A percentile compares a stretch with the other conserved stretches of the same genome.
These are phyloP conservation scores for Candida patagonica DNA, from an alignment of 805 yeast genomes.

Conservation along the genomic window DNA sequence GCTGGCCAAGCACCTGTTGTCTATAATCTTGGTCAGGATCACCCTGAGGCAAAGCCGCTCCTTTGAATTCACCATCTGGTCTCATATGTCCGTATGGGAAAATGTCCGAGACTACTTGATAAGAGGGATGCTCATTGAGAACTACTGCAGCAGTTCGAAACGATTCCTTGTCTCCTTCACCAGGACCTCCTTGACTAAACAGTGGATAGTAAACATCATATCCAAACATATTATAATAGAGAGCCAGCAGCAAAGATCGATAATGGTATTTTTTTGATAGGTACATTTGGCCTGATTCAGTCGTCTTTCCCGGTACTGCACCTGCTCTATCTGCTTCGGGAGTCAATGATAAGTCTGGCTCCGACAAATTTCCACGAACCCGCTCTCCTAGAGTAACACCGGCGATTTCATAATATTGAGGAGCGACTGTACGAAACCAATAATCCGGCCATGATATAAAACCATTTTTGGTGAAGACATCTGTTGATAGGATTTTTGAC, in stretches of 20 bases:
- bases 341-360: slow-evolving; percentile 29
- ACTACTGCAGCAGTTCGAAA: slow-evolving; percentile 65
- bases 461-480: slow-evolving; percentile 45
- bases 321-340: slow-evolving; percentile 57
- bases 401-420: slow-evolving; percentile 60
- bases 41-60: slow-evolving; percentile 73
- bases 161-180: slow-evolving; percentile 81
- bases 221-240: slow-evolving; percentile 60
- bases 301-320: slow-evolving; percentile 57
- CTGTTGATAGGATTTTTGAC: slow-evolving; percentile 46
- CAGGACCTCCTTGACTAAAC: slow-evolving; percentile 52
- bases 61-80: slow-evolving; percentile 34
- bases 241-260: slow-evolving; percentile 45
- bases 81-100: slow-evolving; percentile 24
- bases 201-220: slow-evolving; percentile 51
- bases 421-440: slow-evolving; percentile 79
- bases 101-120: slow-evolving; percentile 6
- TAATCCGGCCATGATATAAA: slow-evolving; percentile 75
- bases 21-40: slow-evolving; percentile 53
- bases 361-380: slow-evolving; percentile 31
- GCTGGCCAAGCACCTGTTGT: slow-evolving; percentile 5
- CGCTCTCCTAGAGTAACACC: slow-evolving; percentile 39
- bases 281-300: slow-evolving; percentile 62
- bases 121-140: slow-evolving; percentile 31
- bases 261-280: slow-evolving; percentile 51